Evolutionary conservation across 202 grass and related monocot species (phyloP), one percentile per base, ranked within the genome.

Genomic region (Saccharum hybrid): DNA sequence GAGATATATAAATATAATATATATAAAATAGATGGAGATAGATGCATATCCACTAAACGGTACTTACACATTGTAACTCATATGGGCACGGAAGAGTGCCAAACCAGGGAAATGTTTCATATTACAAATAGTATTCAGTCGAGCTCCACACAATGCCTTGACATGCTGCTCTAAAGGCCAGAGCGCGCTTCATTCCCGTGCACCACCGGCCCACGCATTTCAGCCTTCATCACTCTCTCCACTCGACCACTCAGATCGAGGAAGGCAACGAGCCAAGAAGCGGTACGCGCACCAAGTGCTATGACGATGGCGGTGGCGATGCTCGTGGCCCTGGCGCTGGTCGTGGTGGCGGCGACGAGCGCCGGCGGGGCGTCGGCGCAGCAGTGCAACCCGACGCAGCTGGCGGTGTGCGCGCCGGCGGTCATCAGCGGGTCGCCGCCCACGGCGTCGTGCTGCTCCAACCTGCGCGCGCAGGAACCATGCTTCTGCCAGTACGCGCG

Each of bases 401-500:
- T 92, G 80, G 43, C 66, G 51, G 28, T 21, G 30, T 89, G 83
- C 83, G n/a, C 68, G 18, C 60, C 66, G 46, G 86, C 86, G 42
- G 22, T 91, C 78, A 8, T 82, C 18, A 0, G 34, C 41, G 85
- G 82, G 23, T 6, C 34, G 10, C 0, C 13, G 74, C 90, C 90
- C 1, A 28, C 82, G 68, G 78, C 7, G 4, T 0, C 19, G 49
- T 88, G 86, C 87, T 89, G 90, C 79, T 22, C 87, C 15, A 86
- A 69, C 64, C 84, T 92, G 65, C 62, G 64, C 30, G 54, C 78
- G 37, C 87, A 89, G 81, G 4, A 43, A 15, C 7, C 31, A 10
- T 92, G 90, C 87, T 63, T 87, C 40, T 92, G 87, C 76, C 26
- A 77, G 71, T 92, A 81, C 81, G 72, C 72, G 3, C 43, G 23